Conservation (phyloP, 306 rosid genomes). For the Lagenaria siceraria region DNA sequence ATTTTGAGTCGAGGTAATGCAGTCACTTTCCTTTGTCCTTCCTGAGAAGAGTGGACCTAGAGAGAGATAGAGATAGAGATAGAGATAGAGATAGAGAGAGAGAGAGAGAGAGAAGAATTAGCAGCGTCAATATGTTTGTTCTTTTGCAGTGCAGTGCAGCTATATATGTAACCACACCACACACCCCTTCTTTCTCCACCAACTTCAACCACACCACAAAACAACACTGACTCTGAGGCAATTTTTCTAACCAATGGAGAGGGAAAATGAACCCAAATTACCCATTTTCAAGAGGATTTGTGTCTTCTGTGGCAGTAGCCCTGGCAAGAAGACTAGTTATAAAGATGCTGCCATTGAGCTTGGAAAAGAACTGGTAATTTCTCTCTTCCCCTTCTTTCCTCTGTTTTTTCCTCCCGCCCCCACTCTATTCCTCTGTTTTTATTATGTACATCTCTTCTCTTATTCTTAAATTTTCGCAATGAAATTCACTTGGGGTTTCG, state of each 20-base stretch:
- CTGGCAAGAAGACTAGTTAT: slow-evolving; percentile 69
- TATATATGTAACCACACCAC: slow-evolving; percentile 26
- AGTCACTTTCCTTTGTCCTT: slow-evolving; percentile 20
- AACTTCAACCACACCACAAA: slow-evolving; percentile 13
- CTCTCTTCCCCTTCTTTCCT: background rate
- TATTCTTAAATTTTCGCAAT: background rate
- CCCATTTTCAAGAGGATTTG: slow-evolving; percentile 89
- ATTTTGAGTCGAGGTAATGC: slow-evolving; percentile 2
- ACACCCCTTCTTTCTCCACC: slow-evolving; percentile 8
- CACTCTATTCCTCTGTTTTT: background rate
- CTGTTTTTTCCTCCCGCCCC: background rate
- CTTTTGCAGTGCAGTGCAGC: slow-evolving; percentile 4
- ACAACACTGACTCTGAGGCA: slow-evolving; percentile 15
- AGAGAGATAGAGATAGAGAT: background rate
- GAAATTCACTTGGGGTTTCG: background rate
- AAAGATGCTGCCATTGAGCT: slow-evolving; percentile 93
- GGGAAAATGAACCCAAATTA: slow-evolving; percentile 24
- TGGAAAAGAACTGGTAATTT: slow-evolving; percentile 62
- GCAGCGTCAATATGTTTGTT: slow-evolving; percentile 19
- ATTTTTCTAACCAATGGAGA: slow-evolving; percentile 26
- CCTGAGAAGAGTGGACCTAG: slow-evolving; percentile 17
- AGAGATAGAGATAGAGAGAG: background rate
- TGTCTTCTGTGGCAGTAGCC: slow-evolving; percentile 95
- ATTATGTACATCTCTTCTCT: background rate
- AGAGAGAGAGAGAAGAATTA: background rate